A percentile compares a stretch with the other conserved stretches of the same genome.
Conservation (phyloP, 495 filamentous ascomycete species). For the Trichoderma erinaceum region DNA sequence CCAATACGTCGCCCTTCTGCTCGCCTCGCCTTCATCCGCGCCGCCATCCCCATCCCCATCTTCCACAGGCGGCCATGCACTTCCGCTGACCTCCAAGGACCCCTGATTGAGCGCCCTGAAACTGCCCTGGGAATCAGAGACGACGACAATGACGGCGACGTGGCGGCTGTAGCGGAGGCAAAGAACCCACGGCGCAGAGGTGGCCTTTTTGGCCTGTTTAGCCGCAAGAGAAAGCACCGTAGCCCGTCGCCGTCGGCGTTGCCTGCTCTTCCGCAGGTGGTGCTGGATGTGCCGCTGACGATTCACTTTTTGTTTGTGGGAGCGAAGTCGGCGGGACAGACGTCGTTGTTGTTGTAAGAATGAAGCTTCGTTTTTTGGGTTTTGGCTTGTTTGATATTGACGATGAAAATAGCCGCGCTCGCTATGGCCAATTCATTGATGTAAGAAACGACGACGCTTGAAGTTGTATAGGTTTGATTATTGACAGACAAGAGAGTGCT, state of each 20-base stretch:
- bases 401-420: neutral
- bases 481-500: neutral
- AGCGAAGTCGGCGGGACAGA: neutral
- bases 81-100: neutral
- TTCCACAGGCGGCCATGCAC: neutral
- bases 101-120: neutral
- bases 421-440: constrained; percentile 12
- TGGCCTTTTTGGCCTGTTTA: neutral
- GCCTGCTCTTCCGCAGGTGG: neutral
- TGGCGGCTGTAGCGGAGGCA: neutral
- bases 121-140: neutral
- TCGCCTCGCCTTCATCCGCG: neutral
- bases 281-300: neutral
- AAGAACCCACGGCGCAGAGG: neutral
- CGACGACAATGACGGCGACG: neutral
- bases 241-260: neutral
- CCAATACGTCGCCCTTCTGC: neutral
- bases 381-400: neutral
- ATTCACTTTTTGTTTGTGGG: constrained; percentile 15
- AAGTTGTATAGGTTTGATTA: neutral
- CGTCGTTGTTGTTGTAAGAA: constrained; percentile 11
- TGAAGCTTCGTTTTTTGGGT: neutral
- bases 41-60: neutral
- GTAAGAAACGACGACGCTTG: neutral
- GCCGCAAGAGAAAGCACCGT: constrained; percentile 6